These are phyloP conservation scores for Aristolochia contorta DNA, from an alignment of 164 flowering plant species.

Conservation along the genomic window DNA sequence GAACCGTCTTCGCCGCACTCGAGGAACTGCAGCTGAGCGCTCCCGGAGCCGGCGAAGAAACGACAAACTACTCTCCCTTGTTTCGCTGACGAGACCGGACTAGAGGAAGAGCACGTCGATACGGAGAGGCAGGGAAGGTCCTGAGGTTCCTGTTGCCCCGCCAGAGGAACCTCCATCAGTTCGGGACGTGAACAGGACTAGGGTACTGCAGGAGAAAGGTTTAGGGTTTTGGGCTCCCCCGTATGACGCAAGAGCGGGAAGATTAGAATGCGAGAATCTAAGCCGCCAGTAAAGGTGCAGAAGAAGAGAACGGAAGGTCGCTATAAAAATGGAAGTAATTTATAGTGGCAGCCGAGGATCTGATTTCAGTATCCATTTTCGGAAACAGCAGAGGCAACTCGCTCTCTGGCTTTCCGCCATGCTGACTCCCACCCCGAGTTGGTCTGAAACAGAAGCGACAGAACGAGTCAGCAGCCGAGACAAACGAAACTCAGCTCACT, in stretches of 20 bases:
- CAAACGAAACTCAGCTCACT: no score
- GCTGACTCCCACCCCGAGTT: no score
- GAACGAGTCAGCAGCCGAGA: no score
- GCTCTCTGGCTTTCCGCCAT: no score
- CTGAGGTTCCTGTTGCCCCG: constrained; percentile 19
- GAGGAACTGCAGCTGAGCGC: constrained; percentile 36
- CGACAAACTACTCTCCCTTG: constrained; percentile 24
- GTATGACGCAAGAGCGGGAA: constrained; percentile 3
- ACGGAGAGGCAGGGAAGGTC: constrained; percentile 48
- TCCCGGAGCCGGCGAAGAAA: constrained; percentile 30
- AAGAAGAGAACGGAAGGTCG: no score
- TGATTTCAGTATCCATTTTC: no score
- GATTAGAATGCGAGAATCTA: background rate
- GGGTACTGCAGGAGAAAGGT: background rate
- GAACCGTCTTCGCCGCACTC: constrained; percentile 14
- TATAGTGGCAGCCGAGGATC: no score
- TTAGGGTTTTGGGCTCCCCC: constrained; percentile 8
- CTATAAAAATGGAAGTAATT: no score
- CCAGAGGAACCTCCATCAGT: constrained; percentile 31
- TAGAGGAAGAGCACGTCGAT: constrained; percentile 32
- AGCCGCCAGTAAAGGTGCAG: no score
- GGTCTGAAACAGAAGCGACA: no score
- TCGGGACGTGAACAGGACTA: no score
- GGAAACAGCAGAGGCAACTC: no score
- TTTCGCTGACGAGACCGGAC: constrained; percentile 12